phyloP scores from a whole-genome alignment of 1,139 yeast species.

The Geotrichum candidum region DNA sequence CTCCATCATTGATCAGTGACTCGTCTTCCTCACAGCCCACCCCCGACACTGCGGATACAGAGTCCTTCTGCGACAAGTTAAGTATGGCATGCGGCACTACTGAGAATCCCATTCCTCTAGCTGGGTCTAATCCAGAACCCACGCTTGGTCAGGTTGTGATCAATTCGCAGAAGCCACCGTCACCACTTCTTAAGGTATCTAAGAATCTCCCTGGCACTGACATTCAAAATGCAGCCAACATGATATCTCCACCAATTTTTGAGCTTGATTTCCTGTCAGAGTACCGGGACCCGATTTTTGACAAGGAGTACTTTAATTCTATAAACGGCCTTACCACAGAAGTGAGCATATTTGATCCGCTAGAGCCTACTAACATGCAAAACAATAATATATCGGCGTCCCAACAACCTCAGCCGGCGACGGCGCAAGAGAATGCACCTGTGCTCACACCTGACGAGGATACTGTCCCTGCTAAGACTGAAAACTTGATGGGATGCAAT shows the following conservation, averaged over 20 bases:
- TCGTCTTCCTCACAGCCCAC: background rate
- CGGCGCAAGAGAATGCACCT: background rate
- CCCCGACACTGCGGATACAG: slow-evolving; percentile 17
- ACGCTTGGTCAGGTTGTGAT: slow-evolving; percentile 15
- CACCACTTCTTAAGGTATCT: background rate
- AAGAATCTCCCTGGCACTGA: background rate
- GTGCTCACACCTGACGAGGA: slow-evolving; percentile 31
- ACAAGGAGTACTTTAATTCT: slow-evolving; percentile 14
- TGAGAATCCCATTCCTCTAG: slow-evolving; percentile 50
- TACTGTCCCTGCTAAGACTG: slow-evolving; percentile 26
- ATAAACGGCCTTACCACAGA: slow-evolving; percentile 11
- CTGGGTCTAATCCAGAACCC: slow-evolving; percentile 16
- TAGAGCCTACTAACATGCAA: slow-evolving; percentile 3
- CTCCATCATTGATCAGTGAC: background rate
- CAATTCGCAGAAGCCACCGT: background rate
- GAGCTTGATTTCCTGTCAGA: slow-evolving; percentile 33
- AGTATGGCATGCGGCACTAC: slow-evolving; percentile 78
- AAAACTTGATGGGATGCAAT: slow-evolving; percentile 58
- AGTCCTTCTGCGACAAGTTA: slow-evolving; percentile 67
- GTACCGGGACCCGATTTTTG: slow-evolving; percentile 34
- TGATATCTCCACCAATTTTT: slow-evolving; percentile 25
- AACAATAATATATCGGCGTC: background rate
- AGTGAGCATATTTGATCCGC: slow-evolving; percentile 13
- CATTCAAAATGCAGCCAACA: slow-evolving; percentile 7
- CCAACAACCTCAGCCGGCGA: background rate